These are phyloP conservation scores for Paraphysoderma sedebokerense DNA, from an alignment of 371 early-diverging fungal species.

Conservation along the genomic window DNA sequence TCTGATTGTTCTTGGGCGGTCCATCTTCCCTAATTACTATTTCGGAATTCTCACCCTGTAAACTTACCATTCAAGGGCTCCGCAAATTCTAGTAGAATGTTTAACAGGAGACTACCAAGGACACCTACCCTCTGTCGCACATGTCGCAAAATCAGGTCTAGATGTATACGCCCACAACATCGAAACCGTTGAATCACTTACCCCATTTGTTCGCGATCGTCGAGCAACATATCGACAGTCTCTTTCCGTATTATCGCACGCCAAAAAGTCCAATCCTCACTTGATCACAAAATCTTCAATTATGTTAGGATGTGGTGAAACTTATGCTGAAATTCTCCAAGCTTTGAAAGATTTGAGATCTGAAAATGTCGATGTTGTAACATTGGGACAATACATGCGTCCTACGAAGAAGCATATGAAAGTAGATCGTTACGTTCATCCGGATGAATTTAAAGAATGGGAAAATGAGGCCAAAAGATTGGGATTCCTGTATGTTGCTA, in stretches of 20 bases:
- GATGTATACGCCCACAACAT: constrained; percentile 98
- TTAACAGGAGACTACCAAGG: constrained; percentile 92
- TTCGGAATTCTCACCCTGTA: constrained; percentile 1
- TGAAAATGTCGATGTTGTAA: constrained; percentile 83
- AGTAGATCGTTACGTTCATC: constrained; percentile 81
- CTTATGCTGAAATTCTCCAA: constrained; percentile 76
- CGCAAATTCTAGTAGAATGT: constrained; percentile 87
- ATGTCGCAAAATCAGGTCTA: constrained; percentile 73
- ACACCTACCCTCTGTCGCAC: constrained; percentile 49
- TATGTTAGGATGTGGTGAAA: constrained; percentile 95
- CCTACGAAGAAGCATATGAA: constrained; percentile 98
- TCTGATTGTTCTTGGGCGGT: neutral
- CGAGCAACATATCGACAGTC: constrained; percentile 89
- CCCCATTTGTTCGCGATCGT: constrained; percentile 82
- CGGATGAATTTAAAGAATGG: constrained; percentile 86
- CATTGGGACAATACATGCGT: constrained; percentile 98
- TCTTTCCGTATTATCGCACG: constrained; percentile 68
- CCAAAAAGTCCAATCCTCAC: constrained; percentile 55
- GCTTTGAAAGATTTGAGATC: constrained; percentile 73
- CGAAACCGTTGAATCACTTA: constrained; percentile 87
- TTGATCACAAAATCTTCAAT: constrained; percentile 91
- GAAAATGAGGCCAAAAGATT: constrained; percentile 58
- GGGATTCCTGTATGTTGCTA: constrained; percentile 90
- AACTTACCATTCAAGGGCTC: constrained; percentile 33
- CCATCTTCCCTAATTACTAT: neutral